Evolutionary conservation across 176 grass and related monocot genomes (phyloP).

Genomic region (sorghum (Sorghum bicolor)): DNA sequence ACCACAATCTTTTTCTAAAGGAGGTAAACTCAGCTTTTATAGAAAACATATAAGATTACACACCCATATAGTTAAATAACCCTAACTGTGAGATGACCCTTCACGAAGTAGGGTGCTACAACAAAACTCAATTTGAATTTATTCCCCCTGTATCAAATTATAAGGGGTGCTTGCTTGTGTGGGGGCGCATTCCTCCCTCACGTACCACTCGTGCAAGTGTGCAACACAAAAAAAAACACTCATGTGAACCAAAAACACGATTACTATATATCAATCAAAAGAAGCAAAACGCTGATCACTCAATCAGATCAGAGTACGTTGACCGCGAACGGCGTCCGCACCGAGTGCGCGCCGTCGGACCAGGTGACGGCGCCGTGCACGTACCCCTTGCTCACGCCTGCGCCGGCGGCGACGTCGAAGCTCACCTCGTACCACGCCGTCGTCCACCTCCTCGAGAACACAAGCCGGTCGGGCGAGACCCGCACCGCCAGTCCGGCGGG

Average conservation of each 20-base stretch:
- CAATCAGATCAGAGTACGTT: constrained; percentile 54
- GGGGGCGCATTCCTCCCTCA: background rate
- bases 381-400: constrained; percentile 54
- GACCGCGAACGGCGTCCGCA: constrained; percentile 73
- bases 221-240: background rate
- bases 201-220: background rate
- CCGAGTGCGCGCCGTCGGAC: constrained; percentile 84
- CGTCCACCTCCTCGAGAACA: constrained; percentile 62
- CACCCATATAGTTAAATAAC: background rate
- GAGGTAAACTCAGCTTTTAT: background rate
- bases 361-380: constrained; percentile 63
- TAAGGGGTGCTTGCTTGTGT: background rate
- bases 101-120: background rate
- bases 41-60: background rate
- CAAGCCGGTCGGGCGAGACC: constrained; percentile 62
- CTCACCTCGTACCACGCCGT: constrained; percentile 72
- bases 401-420: constrained; percentile 36
- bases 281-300: background rate
- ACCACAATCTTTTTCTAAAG: too few species aligned
- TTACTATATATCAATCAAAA: background rate
- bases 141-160: background rate
- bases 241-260: background rate
- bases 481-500: constrained; percentile 46
- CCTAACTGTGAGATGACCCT: background rate
- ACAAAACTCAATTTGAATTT: background rate